Evolutionary conservation across 352 stramenopile species (phyloP), one percentile per base, ranked within the genome.

Genomic region (Pythium biforme): DNA sequence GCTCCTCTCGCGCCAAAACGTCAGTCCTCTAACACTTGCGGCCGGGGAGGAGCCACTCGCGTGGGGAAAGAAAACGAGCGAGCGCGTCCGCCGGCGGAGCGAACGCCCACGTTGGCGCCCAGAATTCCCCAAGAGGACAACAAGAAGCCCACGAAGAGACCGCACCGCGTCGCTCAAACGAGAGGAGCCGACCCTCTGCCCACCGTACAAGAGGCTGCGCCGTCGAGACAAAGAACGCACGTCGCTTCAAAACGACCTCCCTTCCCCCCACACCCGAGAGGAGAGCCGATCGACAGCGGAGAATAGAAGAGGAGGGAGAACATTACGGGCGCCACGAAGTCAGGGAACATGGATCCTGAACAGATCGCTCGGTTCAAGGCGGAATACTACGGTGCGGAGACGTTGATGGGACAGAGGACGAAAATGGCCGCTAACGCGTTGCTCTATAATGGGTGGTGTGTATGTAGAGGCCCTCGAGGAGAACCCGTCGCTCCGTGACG

Each of bases 401-500:
- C 25, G 15, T 15, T 40, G 43, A 37, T 10, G 31, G 14, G 15
- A 37, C 4, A 0, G 50, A 27, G 20, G 31, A 40, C 40, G 15
- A 9, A 45, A 52, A 8, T 49, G 47, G 2, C 17, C 2, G 20
- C 45, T 68, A 53, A 53, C 15, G 8, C 17, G 26, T 2, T 41
- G 31, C 7, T 22, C 15, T 19, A 17, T 45, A 12, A 12, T 12
- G 9, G 19, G 29, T 34, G 19, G 10, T 39, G 23, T 37, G 25
- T 48, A 2, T 41, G 26, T 62, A 94, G 85, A 90, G 48, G 67
- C 84, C 49, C 70, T 95, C 34, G 71, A 69, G 41, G 75, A 75
- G 34, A 82, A 83, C 50, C 73, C 87, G 39, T 67, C 83, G 23
- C 77, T 95, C 14, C 78, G 76, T 53, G 70, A 79, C 37, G 67